Percentiles rank a stretch among this genome's conserved stretches.
These are phyloP conservation scores for Jatropha podagrica DNA, from an alignment of 441 rosid species.

Conservation along the genomic window DNA sequence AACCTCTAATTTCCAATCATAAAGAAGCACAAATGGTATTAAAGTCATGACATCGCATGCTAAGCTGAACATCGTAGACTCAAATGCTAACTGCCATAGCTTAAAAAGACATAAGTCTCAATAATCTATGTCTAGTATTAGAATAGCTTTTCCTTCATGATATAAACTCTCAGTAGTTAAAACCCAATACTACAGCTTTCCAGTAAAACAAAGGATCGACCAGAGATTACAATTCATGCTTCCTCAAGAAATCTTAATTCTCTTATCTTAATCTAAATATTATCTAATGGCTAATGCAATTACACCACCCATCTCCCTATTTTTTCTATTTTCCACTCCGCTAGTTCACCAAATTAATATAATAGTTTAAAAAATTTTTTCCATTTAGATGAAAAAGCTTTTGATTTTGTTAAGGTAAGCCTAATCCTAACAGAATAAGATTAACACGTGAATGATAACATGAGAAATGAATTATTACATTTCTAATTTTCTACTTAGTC, in stretches of 20 bases:
- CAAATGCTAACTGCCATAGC: background rate
- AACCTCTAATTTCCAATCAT: background rate
- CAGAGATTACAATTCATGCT: background rate
- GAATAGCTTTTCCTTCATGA: background rate
- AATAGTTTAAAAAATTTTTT: background rate
- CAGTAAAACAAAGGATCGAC: background rate
- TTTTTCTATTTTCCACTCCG: background rate
- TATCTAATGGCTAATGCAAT: background rate
- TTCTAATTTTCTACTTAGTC: background rate
- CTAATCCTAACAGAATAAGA: background rate
- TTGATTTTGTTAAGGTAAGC: background rate
- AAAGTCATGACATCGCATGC: background rate
- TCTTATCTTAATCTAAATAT: background rate
- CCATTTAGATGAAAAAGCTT: background rate
- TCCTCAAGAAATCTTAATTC: background rate
- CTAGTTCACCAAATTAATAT: background rate
- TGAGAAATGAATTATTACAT: background rate
- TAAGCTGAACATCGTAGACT: background rate
- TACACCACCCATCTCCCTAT: background rate
- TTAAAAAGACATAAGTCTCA: background rate
- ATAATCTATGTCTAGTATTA: background rate
- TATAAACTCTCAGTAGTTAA: background rate
- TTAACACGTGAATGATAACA: background rate
- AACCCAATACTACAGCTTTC: background rate
- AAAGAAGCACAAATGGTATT: background rate